Base-by-base conservation (phyloP, 73 alveolate genomes). In the Paramecium caudatum region DNA sequence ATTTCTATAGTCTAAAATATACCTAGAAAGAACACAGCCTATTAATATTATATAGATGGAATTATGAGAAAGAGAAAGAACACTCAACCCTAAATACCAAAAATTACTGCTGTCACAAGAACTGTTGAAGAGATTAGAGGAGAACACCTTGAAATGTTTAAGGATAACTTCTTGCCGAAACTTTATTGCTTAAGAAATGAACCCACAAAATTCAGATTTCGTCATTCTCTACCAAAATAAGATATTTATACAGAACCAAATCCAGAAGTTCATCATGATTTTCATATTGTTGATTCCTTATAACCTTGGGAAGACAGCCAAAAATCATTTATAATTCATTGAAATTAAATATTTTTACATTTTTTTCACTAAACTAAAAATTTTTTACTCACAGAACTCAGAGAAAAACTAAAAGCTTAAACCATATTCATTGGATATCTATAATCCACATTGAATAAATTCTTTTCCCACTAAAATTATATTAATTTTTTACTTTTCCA, bases 381-480 rank as follows among this genome's bases (percentile, higher is more conserved):
- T 36, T 65, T 65, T 47, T 74, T 74, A 74, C 88, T 74, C 0
- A 74, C 55, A 3, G 88, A 74, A n/a, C 43, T 37, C 30, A 74
- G 32, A 39, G 69, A 41, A 39, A 74, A 74, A 43, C 88, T 36
- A 74, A 74, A 41, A 0, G 88, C 88, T 74, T 74, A 45, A 34
- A 43, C 41, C 88, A 74, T 37, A 74, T 47, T 74, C 69, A 74
- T 74, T 8, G 88, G 88, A 74, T 39, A 74, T 21, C 69, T 74
- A 34, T 74, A 74, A 41, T 74, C 88, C 32, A 74, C 17, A 45
- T 65, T 74, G 43, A 74, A 74, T 1, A 74, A 41, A 25, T 74
- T 74, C 21, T 74, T 74, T 10, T 74, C 88, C 88, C 68, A 74
- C 88, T 74, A 36, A 19, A 61, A 74, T 74, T 74, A 74, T 15